A percentile compares a stretch with the other conserved stretches of the same genome.
Conservation (phyloP, 352 stramenopile species). For the Pythium phragmiticola region DNA sequence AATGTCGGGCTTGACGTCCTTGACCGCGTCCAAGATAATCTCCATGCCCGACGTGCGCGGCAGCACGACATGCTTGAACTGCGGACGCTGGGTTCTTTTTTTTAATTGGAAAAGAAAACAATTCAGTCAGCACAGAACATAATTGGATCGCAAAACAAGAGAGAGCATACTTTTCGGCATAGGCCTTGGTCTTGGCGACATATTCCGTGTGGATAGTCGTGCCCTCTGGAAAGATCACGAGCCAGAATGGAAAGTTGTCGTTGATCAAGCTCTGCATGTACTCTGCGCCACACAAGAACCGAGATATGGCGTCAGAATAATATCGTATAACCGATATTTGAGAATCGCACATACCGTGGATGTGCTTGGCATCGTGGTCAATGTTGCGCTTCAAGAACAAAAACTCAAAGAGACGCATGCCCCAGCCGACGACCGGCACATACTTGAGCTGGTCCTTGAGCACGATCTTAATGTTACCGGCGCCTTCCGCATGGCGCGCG, state of each 20-base stretch:
- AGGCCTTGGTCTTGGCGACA: conserved; percentile 88
- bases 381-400: conserved; percentile 86
- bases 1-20: conserved; percentile 86
- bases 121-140: conserved; percentile 14
- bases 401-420: conserved; percentile 90
- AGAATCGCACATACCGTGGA: conserved; percentile 37
- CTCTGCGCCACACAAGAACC: conserved; percentile 19
- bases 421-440: conserved; percentile 87
- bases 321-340: background rate
- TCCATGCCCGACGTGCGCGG: conserved; percentile 91
- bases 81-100: conserved; percentile 60
- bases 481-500: conserved; percentile 50
- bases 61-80: conserved; percentile 90
- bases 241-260: conserved; percentile 86
- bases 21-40: conserved; percentile 89
- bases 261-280: conserved; percentile 78
- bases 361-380: conserved; percentile 66
- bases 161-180: conserved; percentile 72
- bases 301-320: background rate
- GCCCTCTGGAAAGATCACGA: conserved; percentile 90
- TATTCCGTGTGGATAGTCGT: conserved; percentile 90
- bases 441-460: conserved; percentile 91
- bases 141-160: background rate
- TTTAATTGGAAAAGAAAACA: background rate
- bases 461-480: conserved; percentile 90